phyloP scores from a whole-genome alignment of 805 yeast genomes.

The Metschnikowia hibisci region DNA sequence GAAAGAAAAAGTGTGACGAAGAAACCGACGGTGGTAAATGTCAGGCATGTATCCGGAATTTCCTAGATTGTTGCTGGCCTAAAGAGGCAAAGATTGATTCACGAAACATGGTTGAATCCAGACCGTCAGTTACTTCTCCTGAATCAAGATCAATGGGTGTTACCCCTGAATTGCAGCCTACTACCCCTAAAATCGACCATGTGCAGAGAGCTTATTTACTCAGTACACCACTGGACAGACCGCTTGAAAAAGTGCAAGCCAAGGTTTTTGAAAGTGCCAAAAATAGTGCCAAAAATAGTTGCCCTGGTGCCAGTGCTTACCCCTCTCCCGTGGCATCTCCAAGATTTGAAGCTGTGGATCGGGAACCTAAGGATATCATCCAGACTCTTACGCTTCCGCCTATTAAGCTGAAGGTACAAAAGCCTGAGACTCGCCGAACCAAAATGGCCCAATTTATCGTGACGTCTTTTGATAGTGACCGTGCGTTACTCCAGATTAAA shows the following conservation, averaged over 20 bases:
- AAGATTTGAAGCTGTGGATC: constrained; percentile 13
- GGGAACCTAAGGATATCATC: constrained; percentile 4
- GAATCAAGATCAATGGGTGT: no score
- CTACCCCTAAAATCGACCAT: not conserved
- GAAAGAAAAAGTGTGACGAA: constrained; percentile 65
- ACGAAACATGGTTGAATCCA: constrained; percentile 1
- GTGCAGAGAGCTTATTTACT: no score
- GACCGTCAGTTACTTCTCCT: not conserved
- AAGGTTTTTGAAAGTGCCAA: not conserved
- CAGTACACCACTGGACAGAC: no score
- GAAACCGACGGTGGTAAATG: constrained; percentile 37
- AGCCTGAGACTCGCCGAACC: constrained; percentile 9
- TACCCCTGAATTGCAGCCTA: not conserved
- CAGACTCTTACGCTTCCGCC: constrained; percentile 8
- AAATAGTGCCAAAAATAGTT: not conserved
- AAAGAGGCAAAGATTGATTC: not conserved
- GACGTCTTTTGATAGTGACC: constrained; percentile 30
- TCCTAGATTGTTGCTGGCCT: constrained; percentile 44
- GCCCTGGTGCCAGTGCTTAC: constrained; percentile 24
- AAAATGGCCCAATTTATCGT: constrained; percentile 24
- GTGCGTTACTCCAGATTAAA: constrained; percentile 22
- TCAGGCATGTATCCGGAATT: constrained; percentile 43
- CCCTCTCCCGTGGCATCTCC: constrained; percentile 34
- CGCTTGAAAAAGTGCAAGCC: no score
- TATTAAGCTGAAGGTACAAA: constrained; percentile 15